A percentile compares a stretch with the other conserved stretches of the same genome.
phyloP scores from a whole-genome alignment of 2,329 filamentous ascomycete species.

The Calonectria leucothoes region DNA sequence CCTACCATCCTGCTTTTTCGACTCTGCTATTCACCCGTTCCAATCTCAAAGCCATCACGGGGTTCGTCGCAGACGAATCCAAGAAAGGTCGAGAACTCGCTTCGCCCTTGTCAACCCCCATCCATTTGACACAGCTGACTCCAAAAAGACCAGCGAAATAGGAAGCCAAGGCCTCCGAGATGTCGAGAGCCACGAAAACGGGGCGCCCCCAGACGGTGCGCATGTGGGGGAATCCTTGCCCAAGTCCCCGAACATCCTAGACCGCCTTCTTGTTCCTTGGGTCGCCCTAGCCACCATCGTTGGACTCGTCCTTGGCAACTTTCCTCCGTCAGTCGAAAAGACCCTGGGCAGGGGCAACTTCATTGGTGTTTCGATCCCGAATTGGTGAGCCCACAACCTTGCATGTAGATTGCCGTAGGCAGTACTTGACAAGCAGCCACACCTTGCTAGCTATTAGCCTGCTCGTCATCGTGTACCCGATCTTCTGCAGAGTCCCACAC shows the following conservation, averaged over 20 bases:
- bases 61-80: too few relatives aligned
- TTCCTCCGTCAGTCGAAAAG: slow-evolving; percentile 71
- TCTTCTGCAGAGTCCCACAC: slow-evolving; percentile 86
- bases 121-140: neutral
- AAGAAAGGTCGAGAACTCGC: neutral
- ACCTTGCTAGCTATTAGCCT: slow-evolving; percentile 74
- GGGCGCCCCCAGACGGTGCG: neutral
- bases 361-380: slow-evolving; percentile 74
- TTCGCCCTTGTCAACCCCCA: neutral
- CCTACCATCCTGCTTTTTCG: neutral
- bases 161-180: slow-evolving; percentile 4
- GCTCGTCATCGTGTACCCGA: slow-evolving; percentile 95
- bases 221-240: slow-evolving; percentile 49
- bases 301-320: slow-evolving; percentile 82
- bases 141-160: slow-evolving; percentile 10
- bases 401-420: neutral
- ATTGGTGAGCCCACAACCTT: slow-evolving; percentile 60
- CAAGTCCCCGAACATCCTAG: slow-evolving; percentile 68
- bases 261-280: slow-evolving; percentile 76
- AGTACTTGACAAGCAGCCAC: neutral
- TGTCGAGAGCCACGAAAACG: slow-evolving; percentile 16
- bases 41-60: neutral
- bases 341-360: slow-evolving; percentile 78
- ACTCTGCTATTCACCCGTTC: neutral
- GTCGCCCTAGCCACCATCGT: slow-evolving; percentile 83